Evolutionary conservation across 345 rosid genomes (phyloP).

Genomic region (Hibiscus tridactylites): DNA sequence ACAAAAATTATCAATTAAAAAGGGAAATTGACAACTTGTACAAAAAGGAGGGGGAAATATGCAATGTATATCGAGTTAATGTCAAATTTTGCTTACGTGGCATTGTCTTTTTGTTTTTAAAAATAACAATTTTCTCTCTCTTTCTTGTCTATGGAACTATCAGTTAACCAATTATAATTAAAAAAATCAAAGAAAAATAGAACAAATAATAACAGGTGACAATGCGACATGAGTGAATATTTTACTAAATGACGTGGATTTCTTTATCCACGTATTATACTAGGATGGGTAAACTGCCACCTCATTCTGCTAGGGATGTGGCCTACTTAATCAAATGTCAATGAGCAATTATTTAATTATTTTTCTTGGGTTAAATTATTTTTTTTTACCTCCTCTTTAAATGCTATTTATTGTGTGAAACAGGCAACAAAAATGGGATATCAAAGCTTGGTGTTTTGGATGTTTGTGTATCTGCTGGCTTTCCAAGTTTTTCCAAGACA

Average conservation of each 20-base stretch:
- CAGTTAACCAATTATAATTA: too few relatives aligned
- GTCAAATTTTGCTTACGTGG: too few relatives aligned
- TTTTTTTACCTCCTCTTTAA: conserved; percentile 10
- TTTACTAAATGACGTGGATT: too few relatives aligned
- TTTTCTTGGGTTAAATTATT: conserved; percentile 1
- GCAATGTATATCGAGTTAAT: not conserved
- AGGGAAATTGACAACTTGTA: not conserved
- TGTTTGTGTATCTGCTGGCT: conserved; percentile 57
- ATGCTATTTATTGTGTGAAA: conserved; percentile 27
- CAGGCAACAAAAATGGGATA: conserved; percentile 60
- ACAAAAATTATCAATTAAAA: not conserved
- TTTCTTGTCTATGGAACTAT: too few relatives aligned
- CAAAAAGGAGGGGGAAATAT: not conserved
- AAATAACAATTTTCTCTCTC: too few relatives aligned
- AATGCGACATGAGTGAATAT: too few relatives aligned
- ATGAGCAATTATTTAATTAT: conserved; percentile 3
- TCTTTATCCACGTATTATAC: not conserved
- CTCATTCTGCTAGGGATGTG: not conserved
- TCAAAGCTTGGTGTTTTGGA: conserved; percentile 52
- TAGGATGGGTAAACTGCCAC: not conserved
- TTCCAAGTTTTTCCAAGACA: conserved; percentile 52
- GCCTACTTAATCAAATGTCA: not conserved
- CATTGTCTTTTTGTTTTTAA: too few relatives aligned
- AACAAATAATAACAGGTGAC: too few relatives aligned
- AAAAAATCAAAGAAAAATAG: too few relatives aligned